These are phyloP conservation scores for Podaxis carcinomalis DNA, from an alignment of 768 basidiomycete genomes.

Conservation along the genomic window DNA sequence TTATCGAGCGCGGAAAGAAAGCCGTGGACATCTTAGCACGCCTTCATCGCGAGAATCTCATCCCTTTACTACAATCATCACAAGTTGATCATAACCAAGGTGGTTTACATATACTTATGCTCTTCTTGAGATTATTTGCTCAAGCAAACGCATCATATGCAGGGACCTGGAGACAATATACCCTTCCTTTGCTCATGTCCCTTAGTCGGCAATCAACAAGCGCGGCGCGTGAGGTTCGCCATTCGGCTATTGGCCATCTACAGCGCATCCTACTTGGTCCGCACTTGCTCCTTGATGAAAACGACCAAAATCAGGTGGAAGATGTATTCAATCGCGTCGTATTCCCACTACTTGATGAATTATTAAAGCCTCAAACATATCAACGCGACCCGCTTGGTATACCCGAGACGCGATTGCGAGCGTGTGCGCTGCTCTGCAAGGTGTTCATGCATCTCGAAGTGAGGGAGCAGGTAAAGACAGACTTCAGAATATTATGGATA, in stretches of 20 bases:
- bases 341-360: constrained; percentile 89
- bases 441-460: constrained; percentile 92
- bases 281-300: constrained; percentile 55
- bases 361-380: constrained; percentile 80
- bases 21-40: constrained; percentile 79
- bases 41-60: constrained; percentile 58
- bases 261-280: constrained; percentile 84
- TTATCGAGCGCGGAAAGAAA: constrained; percentile 74
- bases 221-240: constrained; percentile 79
- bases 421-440: constrained; percentile 89
- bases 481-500: constrained; percentile 80
- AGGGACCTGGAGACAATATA: constrained; percentile 74
- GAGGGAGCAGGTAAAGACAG: constrained; percentile 55
- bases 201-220: constrained; percentile 82
- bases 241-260: constrained; percentile 71
- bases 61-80: constrained; percentile 50
- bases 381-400: constrained; percentile 80
- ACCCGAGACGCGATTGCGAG: constrained; percentile 86
- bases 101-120: constrained; percentile 17
- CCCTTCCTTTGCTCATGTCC: constrained; percentile 68
- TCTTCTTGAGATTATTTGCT: neutral
- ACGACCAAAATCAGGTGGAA: constrained; percentile 60
- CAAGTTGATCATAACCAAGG: constrained; percentile 38
- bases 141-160: neutral
- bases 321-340: constrained; percentile 86